Evolutionary conservation across 805 yeast genomes (phyloP).

Genomic region (Spathaspora hagerdaliae): DNA sequence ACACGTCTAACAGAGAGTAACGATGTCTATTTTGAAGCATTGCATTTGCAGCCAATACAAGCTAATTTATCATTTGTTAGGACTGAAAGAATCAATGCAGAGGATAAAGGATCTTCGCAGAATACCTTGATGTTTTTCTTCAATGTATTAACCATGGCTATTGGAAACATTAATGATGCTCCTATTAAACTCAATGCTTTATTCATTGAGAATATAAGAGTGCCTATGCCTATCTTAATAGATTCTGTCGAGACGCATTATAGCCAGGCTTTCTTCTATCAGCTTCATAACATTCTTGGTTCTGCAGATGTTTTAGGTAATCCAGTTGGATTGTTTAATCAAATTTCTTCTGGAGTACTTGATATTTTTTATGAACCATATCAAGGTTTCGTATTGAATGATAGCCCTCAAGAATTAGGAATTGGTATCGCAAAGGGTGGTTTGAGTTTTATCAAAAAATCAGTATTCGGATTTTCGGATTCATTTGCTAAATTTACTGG

Average conservation of each 20-base stretch:
- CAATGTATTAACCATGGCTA: conserved; percentile 90
- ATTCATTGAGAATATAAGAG: conserved; percentile 82
- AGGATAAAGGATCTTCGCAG: conserved; percentile 55
- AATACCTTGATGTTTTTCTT: conserved; percentile 72
- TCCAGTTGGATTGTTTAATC: conserved; percentile 94
- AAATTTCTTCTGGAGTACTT: conserved; percentile 89
- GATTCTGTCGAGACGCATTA: conserved; percentile 80
- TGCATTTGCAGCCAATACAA: conserved; percentile 89
- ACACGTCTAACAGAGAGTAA: conserved; percentile 48
- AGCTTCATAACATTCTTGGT: conserved; percentile 87
- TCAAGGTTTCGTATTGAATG: conserved; percentile 90
- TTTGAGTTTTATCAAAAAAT: conserved; percentile 85
- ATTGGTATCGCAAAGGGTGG: conserved; percentile 97
- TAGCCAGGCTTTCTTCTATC: conserved; percentile 87
- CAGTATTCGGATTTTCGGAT: conserved; percentile 92
- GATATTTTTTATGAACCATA: conserved; percentile 97
- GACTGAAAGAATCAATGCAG: conserved; percentile 71
- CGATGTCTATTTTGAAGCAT: conserved; percentile 87
- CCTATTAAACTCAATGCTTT: conserved; percentile 87
- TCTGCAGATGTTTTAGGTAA: conserved; percentile 96
- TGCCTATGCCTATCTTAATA: conserved; percentile 69
- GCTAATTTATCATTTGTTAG: conserved; percentile 87
- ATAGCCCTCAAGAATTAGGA: conserved; percentile 93
- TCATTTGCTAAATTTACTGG: conserved; percentile 91
- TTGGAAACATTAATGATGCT: conserved; percentile 96